phyloP scores from a whole-genome alignment of 352 stramenopile genomes.

The Elongisporangium undulatum region DNA sequence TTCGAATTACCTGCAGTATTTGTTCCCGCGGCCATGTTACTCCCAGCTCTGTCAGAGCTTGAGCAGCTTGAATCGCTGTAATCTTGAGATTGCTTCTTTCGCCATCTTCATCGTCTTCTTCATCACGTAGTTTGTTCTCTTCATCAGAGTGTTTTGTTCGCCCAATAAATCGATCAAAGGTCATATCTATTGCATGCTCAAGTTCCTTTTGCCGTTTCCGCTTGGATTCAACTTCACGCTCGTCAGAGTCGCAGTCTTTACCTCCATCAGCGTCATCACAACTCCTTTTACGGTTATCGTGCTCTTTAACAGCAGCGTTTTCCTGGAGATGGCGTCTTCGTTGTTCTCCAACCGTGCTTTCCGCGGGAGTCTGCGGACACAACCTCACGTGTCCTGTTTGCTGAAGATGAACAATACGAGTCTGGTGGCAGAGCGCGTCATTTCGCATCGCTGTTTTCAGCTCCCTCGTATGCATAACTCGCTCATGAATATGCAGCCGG shows the following conservation, averaged over 20 bases:
- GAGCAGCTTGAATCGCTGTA: conserved; percentile 45
- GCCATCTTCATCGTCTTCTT: conserved; percentile 22
- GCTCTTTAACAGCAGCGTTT: neutral
- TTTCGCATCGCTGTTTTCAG: conserved; percentile 30
- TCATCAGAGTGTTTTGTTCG: conserved; percentile 3
- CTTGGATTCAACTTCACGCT: conserved; percentile 11
- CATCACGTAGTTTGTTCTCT: conserved; percentile 8
- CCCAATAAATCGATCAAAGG: conserved; percentile 22
- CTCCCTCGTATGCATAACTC: conserved; percentile 13
- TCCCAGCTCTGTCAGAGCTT: conserved; percentile 70
- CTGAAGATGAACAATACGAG: conserved; percentile 69
- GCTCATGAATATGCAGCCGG: conserved; percentile 16
- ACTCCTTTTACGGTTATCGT: neutral
- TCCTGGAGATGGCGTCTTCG: neutral
- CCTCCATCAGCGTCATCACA: conserved; percentile 14
- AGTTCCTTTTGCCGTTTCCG: conserved; percentile 3
- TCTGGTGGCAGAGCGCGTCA: conserved; percentile 44
- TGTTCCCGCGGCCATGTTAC: conserved; percentile 54
- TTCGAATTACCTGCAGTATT: conserved; percentile 50
- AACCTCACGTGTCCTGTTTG: conserved; percentile 65
- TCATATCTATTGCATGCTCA: conserved; percentile 18
- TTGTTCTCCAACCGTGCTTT: neutral
- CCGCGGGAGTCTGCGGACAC: conserved; percentile 24
- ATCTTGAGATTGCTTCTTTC: conserved; percentile 9
- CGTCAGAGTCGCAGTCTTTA: conserved; percentile 28